Evolutionary conservation across 1,284 basidiomycete species (phyloP).

Genomic region (Pseudozyma sp.): DNA sequence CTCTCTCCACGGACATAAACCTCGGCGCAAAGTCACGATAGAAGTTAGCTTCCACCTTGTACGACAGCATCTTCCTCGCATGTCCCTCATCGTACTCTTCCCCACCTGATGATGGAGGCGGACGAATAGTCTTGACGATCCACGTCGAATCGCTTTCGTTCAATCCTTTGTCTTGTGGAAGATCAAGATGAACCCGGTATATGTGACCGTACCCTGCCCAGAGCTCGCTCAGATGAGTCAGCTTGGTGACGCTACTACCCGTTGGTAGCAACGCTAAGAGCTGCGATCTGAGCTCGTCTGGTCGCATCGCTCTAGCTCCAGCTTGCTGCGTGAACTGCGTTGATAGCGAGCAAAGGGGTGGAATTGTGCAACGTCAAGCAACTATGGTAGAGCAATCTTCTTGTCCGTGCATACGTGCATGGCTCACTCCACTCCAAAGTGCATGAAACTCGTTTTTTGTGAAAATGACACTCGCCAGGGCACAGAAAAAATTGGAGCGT

Average conservation of each 20-base stretch:
- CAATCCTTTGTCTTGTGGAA: background rate
- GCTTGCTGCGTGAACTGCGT: background rate
- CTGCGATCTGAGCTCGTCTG: slow-evolving; percentile 8
- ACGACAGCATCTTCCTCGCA: slow-evolving; percentile 45
- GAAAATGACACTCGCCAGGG: no score
- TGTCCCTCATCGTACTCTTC: slow-evolving; percentile 43
- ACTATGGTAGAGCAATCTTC: no score
- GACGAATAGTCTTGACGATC: slow-evolving; percentile 40
- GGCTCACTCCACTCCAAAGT: no score
- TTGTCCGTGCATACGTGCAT: no score
- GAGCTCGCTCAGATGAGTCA: slow-evolving; percentile 28
- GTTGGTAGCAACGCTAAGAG: slow-evolving; percentile 18
- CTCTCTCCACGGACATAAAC: background rate
- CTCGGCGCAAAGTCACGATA: slow-evolving; percentile 21
- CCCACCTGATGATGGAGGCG: slow-evolving; percentile 1
- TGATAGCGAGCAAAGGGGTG: background rate
- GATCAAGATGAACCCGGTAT: slow-evolving; percentile 25
- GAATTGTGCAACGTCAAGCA: background rate
- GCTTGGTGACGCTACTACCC: slow-evolving; percentile 7
- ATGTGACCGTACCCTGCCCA: slow-evolving; percentile 53
- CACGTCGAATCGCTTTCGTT: slow-evolving; percentile 6
- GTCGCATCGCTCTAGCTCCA: slow-evolving; percentile 3
- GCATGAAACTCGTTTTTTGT: no score
- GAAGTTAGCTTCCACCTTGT: slow-evolving; percentile 51
- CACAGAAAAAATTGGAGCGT: no score